phyloP scores from a whole-genome alignment of 768 basidiomycete species.

The Leccinellum rugosiceps region DNA sequence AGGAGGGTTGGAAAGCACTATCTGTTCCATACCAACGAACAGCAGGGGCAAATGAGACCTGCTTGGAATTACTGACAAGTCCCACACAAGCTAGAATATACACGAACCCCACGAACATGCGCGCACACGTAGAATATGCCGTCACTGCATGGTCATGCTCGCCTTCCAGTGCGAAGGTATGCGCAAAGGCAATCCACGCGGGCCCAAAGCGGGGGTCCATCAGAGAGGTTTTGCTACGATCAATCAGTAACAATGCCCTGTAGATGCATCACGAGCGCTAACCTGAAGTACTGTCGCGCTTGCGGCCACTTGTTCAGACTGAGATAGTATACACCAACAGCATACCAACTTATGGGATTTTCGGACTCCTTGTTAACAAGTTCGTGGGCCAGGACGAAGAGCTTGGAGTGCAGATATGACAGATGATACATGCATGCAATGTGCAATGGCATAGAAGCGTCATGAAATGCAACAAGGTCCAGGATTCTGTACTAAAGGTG shows the following conservation, averaged over 20 bases:
- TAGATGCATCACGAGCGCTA: constrained; percentile 11
- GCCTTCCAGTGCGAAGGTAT: constrained; percentile 94
- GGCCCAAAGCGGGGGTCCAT: constrained; percentile 97
- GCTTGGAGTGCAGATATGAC: constrained; percentile 82
- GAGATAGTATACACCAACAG: constrained; percentile 97
- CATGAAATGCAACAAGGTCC: constrained; percentile 79
- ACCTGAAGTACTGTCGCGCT: constrained; percentile 95
- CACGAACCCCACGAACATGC: constrained; percentile 89
- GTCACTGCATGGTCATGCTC: constrained; percentile 99
- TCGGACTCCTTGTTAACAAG: constrained; percentile 94
- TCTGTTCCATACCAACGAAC: constrained; percentile 98
- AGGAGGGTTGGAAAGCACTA: constrained; percentile 76
- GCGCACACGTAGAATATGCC: constrained; percentile 94
- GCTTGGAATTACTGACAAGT: constrained; percentile 10
- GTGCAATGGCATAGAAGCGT: constrained; percentile 87
- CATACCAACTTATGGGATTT: constrained; percentile 94
- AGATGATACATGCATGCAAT: constrained; percentile 99
- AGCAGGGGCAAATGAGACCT: constrained; percentile 95
- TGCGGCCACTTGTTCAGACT: constrained; percentile 84
- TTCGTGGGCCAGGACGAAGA: constrained; percentile 96
- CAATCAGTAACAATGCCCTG: constrained; percentile 6
- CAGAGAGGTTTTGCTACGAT: constrained; percentile 82
- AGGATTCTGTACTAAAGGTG: constrained; percentile 60
- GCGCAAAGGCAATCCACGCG: constrained; percentile 97
- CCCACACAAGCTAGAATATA: not conserved